These are phyloP conservation scores for Coleophoma eucalyptorum DNA, from an alignment of 2,329 filamentous ascomycete genomes.

Conservation along the genomic window DNA sequence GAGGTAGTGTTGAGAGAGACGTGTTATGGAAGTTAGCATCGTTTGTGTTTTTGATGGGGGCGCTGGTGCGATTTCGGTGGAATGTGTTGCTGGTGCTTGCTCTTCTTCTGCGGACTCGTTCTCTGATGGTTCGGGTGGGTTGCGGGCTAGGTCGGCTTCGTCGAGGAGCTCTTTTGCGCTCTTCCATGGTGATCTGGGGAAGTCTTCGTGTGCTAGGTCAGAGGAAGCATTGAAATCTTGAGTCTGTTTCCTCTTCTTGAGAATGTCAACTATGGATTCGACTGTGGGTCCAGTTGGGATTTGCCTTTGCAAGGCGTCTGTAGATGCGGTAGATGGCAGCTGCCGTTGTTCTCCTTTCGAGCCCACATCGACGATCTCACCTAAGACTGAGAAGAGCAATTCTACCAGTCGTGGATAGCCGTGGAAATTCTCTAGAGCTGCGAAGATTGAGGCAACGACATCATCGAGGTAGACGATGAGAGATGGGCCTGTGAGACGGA, in stretches of 20 bases:
- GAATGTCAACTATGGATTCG: slow-evolving; percentile 39
- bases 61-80: slow-evolving; percentile 48
- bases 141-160: slow-evolving; percentile 21
- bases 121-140: slow-evolving; percentile 13
- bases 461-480: slow-evolving; percentile 90
- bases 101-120: slow-evolving; percentile 30
- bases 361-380: slow-evolving; percentile 80
- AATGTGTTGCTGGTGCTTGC: slow-evolving; percentile 21
- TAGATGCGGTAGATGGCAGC: slow-evolving; percentile 13
- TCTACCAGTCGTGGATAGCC: slow-evolving; percentile 87
- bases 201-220: slow-evolving; percentile 15
- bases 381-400: slow-evolving; percentile 76
- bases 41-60: slow-evolving; percentile 75
- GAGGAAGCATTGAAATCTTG: neutral
- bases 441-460: slow-evolving; percentile 85
- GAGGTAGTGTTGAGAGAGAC: slow-evolving; percentile 84
- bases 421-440: slow-evolving; percentile 90
- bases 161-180: slow-evolving; percentile 30
- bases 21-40: slow-evolving; percentile 78
- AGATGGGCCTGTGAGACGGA: slow-evolving; percentile 75
- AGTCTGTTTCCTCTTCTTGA: slow-evolving; percentile 31
- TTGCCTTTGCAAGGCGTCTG: slow-evolving; percentile 40
- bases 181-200: slow-evolving; percentile 30
- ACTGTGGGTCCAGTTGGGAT: slow-evolving; percentile 12
- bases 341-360: slow-evolving; percentile 53